Conservation (phyloP, 352 stramenopile genomes). For the Pelagophyceae sp. region DNA sequence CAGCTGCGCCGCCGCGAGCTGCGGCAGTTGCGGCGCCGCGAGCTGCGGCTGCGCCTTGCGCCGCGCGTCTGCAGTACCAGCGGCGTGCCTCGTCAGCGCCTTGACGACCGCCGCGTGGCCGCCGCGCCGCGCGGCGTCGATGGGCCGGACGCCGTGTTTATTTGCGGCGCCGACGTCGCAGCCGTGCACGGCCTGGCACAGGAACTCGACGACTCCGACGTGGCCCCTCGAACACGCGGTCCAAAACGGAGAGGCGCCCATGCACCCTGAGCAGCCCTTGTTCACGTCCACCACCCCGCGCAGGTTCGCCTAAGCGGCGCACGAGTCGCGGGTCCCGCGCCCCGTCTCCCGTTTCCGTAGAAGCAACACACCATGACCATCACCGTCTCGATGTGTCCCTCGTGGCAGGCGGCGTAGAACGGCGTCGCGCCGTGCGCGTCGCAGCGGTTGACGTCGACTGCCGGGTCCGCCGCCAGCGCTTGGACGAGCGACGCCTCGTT, state of each 20-base stretch:
- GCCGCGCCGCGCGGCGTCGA: background rate
- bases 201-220: background rate
- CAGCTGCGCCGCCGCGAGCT: too few species aligned
- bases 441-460: background rate
- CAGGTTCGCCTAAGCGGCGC: too few species aligned
- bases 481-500: background rate
- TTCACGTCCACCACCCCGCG: background rate
- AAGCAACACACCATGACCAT: background rate
- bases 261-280: background rate
- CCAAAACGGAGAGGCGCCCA: slow-evolving; percentile 11
- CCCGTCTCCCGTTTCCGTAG: background rate
- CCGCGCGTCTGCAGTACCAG: too few species aligned
- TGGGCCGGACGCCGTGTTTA: background rate
- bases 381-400: slow-evolving; percentile 10
- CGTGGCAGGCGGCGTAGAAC: slow-evolving; percentile 1
- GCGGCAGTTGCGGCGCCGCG: too few species aligned
- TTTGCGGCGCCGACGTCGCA: background rate
- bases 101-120: slow-evolving; percentile 3
- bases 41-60: too few species aligned
- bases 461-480: background rate
- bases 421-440: background rate
- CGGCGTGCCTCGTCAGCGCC: too few species aligned
- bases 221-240: background rate
- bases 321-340: background rate
- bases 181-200: background rate